Conservation (phyloP, 2,329 filamentous ascomycete species). For the Ambrosiella xylebori region DNA sequence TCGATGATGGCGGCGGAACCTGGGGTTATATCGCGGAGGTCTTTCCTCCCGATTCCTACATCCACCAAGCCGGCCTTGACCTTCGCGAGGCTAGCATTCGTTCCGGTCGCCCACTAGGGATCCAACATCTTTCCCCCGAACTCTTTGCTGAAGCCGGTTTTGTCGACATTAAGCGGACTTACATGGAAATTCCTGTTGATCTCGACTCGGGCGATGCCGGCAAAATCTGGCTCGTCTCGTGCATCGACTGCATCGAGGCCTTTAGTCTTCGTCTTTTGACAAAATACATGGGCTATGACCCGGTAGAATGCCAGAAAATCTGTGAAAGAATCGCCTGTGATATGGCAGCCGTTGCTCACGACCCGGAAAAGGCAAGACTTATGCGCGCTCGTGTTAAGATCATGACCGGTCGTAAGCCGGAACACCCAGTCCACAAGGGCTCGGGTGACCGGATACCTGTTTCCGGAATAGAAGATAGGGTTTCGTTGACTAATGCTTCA, state of each 20-base stretch:
- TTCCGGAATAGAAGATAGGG: not conserved
- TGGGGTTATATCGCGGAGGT: slow-evolving; percentile 17
- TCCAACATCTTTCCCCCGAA: slow-evolving; percentile 28
- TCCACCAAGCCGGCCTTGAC: slow-evolving; percentile 26
- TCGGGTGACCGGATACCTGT: not conserved
- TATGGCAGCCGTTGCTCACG: slow-evolving; percentile 30
- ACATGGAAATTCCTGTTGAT: slow-evolving; percentile 32
- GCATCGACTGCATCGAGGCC: slow-evolving; percentile 34
- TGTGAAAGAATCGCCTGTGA: slow-evolving; percentile 32
- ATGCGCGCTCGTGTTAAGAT: slow-evolving; percentile 32
- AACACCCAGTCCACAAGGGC: not conserved
- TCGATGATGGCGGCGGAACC: slow-evolving; percentile 27
- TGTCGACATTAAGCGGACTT: slow-evolving; percentile 30
- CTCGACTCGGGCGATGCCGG: slow-evolving; percentile 29
- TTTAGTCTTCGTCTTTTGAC: slow-evolving; percentile 33
- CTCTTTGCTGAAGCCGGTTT: slow-evolving; percentile 32
- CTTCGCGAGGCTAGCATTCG: slow-evolving; percentile 26
- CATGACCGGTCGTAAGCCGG: slow-evolving; percentile 33
- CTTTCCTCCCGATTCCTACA: slow-evolving; percentile 29
- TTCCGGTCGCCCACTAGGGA: slow-evolving; percentile 29
- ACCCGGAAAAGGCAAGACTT: slow-evolving; percentile 25
- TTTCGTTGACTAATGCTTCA: not conserved
- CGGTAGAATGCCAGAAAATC: slow-evolving; percentile 28
- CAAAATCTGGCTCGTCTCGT: slow-evolving; percentile 36
- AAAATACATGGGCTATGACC: slow-evolving; percentile 34